Percentiles rank a stretch among this genome's conserved stretches.
Conservation (phyloP, 2,329 filamentous ascomycete genomes). For the Diatrype stigma region DNA sequence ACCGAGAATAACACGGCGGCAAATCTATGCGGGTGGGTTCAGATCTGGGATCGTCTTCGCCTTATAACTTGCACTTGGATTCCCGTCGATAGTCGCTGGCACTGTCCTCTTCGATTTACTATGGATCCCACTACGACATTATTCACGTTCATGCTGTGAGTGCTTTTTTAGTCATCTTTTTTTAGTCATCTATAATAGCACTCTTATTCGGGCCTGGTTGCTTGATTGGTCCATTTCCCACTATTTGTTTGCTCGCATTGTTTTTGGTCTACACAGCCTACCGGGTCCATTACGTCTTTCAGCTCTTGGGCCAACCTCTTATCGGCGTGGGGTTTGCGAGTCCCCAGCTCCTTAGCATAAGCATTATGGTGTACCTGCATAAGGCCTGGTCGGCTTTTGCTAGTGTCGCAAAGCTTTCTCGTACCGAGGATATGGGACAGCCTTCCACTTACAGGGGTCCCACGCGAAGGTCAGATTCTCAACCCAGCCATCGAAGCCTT, state of each 20-base stretch:
- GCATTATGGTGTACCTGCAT: neutral
- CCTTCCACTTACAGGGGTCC: slow-evolving; percentile 13
- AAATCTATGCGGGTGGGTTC: neutral
- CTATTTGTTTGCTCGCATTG: neutral
- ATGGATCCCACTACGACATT: slow-evolving; percentile 63
- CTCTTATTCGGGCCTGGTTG: slow-evolving; percentile 9
- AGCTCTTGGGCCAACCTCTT: neutral
- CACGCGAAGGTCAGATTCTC: slow-evolving; percentile 25
- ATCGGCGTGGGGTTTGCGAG: neutral
- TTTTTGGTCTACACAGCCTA: neutral
- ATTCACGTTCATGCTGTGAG: slow-evolving; percentile 66
- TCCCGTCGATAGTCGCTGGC: neutral
- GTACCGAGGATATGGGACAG: neutral
- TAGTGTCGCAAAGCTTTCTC: neutral
- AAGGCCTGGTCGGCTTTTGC: neutral
- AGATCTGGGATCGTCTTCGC: neutral
- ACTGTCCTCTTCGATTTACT: slow-evolving; percentile 11
- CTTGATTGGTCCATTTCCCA: slow-evolving; percentile 15
- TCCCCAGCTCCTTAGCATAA: neutral
- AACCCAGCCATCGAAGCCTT: slow-evolving; percentile 3
- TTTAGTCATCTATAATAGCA: slow-evolving; percentile 15
- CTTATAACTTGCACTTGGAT: neutral
- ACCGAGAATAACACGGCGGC: neutral
- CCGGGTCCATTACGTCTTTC: neutral
- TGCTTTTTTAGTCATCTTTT: slow-evolving; percentile 32